Evolutionary conservation across 2,329 filamentous ascomycete species (phyloP), one percentile per base, ranked within the genome.

Genomic region (Gaeumannomyces sp.): DNA sequence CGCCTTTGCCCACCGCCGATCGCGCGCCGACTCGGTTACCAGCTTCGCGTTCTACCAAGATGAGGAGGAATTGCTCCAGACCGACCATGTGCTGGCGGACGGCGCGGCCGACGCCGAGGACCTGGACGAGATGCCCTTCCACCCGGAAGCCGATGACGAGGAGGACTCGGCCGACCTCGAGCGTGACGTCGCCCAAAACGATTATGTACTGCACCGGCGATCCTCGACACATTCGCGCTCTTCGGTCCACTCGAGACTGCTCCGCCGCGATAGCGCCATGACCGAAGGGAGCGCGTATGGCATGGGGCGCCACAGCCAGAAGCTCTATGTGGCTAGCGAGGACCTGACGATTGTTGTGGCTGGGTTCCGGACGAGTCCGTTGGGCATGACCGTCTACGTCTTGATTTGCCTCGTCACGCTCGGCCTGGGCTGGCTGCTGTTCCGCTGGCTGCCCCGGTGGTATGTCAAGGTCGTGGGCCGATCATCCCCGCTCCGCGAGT

Each of bases 341-440:
- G 95, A 99, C 75, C 80, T 99, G 68, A 97, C 93, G 1, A 93
- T 97, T 71, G 94, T 93, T 33, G 87, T 98, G 72, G 92, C 94
- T 29, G 95, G 95, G 0, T 99, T 98, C 76, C 87, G 84, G 62
- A 97, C 93, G 4, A 94, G 89, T 68, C 75, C 78, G 4, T 67
- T 86, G 19, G 92, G 95, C 1, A 90, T 88, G 71, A 75, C 83
- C 2, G 68, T 87, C 0, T 98, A 98, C 73, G 70, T 88, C 4
- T 70, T 82, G 11, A 77, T 96, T 8, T 98, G 93, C 71, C 70
- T 89, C 22, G 72, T 87, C 6, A 93, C 93, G 0, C 77, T 87
- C 25, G 95, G 95, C 2, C 73, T 96, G 50, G 92, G 85, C 5
- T 99, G 91, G 78, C 84, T 99, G 19, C 72, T 98, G 6, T 85